phyloP scores from a whole-genome alignment of 768 basidiomycete species.

The Calvatia gigantea region DNA sequence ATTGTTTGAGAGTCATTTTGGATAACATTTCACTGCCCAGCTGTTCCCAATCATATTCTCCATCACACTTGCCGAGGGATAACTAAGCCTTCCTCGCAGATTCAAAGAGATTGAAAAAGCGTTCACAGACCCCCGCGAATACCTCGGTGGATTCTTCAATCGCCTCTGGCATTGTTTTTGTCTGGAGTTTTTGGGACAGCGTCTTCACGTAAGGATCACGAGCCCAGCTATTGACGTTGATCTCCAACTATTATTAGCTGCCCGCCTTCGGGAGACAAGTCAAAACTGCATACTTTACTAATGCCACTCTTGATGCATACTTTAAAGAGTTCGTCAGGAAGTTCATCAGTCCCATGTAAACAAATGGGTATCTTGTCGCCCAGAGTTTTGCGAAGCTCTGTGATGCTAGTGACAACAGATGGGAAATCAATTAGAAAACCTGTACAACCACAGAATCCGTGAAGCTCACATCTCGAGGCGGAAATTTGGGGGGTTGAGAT shows the following conservation, averaged over 20 bases:
- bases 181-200: conserved; percentile 27
- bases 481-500: conserved; percentile 43
- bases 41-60: no score
- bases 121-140: conserved; percentile 36
- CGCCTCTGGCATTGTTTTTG: conserved; percentile 41
- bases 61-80: no score
- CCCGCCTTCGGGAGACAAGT: neutral
- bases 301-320: conserved; percentile 44
- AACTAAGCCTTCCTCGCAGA: conserved; percentile 39
- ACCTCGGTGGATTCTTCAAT: conserved; percentile 41
- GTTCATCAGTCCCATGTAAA: conserved; percentile 42
- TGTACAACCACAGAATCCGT: no score
- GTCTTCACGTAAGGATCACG: conserved; percentile 39
- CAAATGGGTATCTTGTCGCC: conserved; percentile 34
- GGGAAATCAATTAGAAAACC: no score
- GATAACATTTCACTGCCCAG: no score
- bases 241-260: neutral
- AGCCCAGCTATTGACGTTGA: conserved; percentile 46
- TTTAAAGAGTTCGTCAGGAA: conserved; percentile 38
- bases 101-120: conserved; percentile 38
- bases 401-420: no score
- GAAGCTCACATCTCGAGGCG: no score
- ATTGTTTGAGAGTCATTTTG: no score
- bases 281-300: conserved; percentile 30
- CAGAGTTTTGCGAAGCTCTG: conserved; percentile 32